Evolutionary conservation across 805 yeast genomes (phyloP), one percentile per base, ranked within the genome.

Genomic region (Candida morakotiae): DNA sequence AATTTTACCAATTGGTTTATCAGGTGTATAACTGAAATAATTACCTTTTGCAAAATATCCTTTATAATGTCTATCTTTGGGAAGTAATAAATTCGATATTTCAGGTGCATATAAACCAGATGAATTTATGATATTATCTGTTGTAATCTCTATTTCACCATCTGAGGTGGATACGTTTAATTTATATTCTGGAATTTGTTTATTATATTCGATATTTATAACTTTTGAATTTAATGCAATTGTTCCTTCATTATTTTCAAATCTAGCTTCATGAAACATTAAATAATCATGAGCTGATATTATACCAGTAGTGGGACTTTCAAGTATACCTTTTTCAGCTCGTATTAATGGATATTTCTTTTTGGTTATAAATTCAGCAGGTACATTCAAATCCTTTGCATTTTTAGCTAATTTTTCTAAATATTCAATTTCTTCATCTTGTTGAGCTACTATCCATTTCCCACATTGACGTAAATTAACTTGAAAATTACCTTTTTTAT

Each of bases 401-500:
- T 72, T 74, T 8, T 58, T 58, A 46, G 73, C 70, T 43, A 88
- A 51, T 17, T 61, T 56, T 28, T 77, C 73, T 28, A 88, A 63
- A 49, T 75, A 78, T 19, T 78, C 78, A 27, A 64, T 68, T 50
- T 88, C 89, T 1, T 43, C 43, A 16, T 78, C 87, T 34, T 69
- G 69, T 53, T 87, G 95, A 0, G 96, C 96, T 11, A 88, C 88
- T 3, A 88, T 61, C 88, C 95, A 84, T 55, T 88, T 81, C 14
- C 93, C 96, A 60, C 94, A 83, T 31, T 70, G 63, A 23, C 59
- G 48, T 51, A 79, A 57, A n/a, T 76, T 78, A 3, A 85, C 80
- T 15, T 50, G 55, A 23, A 63, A 58, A 6, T 46, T 43, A 11
- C 64, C 57, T 25, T 26, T 42, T 2, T 49, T 45, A n/a, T 48